Base-by-base conservation (phyloP, 2,329 filamentous ascomycete genomes). In the Calonectria pteridis region DNA sequence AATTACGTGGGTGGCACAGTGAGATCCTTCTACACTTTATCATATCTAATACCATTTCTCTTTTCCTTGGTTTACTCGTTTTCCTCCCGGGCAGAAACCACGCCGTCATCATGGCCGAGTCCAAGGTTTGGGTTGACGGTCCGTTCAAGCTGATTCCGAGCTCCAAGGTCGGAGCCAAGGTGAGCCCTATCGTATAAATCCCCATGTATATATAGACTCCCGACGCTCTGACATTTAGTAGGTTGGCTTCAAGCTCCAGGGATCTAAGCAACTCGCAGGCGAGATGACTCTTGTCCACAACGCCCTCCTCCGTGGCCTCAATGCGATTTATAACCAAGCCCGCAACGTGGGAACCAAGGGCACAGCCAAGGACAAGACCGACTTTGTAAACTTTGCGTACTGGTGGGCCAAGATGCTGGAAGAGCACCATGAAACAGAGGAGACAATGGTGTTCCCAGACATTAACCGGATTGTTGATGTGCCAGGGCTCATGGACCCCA, bases 361-460 rank as follows among this genome's bases (percentile, higher is more conserved):
- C 3, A 80, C 75, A 2, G 67, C 77, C 13, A 77, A 83, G 29
- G 84, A 87, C 59, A 79, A 82, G n/a, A 59, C 76, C 6, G 76
- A 80, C 40, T 85, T 86, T 72, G 74, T 79, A 16, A 75, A 80
- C 37, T 87, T 84, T 73, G 81, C 82, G 0, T 49, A 75, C 14
- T 76, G 79, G 18, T 87, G 86, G 81, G 69, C 80, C 33, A 75
- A 69, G 3, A 74, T 84, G 20, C 35, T 87, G 2, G 73, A 84
- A 40, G 76, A 82, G 16, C 87, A 88, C 73, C 86, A 88, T 72
- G 67, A 80, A 1, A 68, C 75, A 0, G 86, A 88, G 72, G 87
- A 88, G 66, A 75, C 72, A 2, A 46, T 74, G 29, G 79, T 86
- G 50, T 88, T 88, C 73, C 84, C 85, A 0, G 77, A 78, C 3